Evolutionary conservation across 495 filamentous ascomycete genomes (phyloP).

Genomic region (Thermothielavioides terrestris): DNA sequence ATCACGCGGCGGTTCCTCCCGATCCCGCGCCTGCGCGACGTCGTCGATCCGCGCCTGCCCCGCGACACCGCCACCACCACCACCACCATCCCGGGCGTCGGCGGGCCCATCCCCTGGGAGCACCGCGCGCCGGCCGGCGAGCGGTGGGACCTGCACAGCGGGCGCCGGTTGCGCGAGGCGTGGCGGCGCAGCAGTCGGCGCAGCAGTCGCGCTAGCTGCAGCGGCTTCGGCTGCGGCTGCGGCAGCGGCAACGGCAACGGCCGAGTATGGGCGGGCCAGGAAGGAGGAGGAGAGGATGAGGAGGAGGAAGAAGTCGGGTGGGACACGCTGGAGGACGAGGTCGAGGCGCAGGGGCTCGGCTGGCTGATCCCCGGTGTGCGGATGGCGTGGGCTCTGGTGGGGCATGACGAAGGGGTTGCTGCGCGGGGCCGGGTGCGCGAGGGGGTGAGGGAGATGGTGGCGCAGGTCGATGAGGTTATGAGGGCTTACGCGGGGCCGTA

Average conservation of each 20-base stretch:
- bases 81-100: neutral
- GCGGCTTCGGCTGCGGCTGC: neutral
- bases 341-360: neutral
- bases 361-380: neutral
- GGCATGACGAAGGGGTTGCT: no score
- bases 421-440: no score
- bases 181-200: neutral
- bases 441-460: no score
- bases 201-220: neutral
- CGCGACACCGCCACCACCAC: neutral
- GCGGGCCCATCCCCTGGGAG: neutral
- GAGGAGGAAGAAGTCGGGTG: neutral
- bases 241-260: no score
- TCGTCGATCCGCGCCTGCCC: neutral
- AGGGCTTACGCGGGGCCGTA: no score
- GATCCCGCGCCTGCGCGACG: neutral
- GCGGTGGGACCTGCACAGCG: neutral
- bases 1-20: neutral
- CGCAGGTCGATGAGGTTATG: no score
- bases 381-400: neutral
- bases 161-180: neutral
- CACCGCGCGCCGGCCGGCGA: neutral
- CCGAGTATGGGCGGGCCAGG: neutral
- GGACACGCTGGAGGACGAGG: neutral
- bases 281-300: neutral